These are phyloP conservation scores for Gonapodya prolifera DNA, from an alignment of 192 early-diverging fungal species.

Conservation along the genomic window DNA sequence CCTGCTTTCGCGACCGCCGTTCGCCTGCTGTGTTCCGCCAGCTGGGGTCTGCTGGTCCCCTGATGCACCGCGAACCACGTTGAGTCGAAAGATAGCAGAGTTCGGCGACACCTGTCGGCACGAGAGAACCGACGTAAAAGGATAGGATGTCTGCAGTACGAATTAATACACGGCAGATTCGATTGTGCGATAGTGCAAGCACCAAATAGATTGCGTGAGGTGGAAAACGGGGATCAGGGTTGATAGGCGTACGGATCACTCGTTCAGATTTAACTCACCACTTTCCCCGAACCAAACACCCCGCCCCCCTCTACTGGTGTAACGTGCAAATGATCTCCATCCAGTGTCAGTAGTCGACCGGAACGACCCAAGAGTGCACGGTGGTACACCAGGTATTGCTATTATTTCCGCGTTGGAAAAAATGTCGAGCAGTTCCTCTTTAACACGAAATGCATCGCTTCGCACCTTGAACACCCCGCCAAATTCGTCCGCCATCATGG, in stretches of 20 bases:
- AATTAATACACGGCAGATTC: background rate
- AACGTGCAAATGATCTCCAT: slow-evolving; percentile 85
- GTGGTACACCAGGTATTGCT: slow-evolving; percentile 75
- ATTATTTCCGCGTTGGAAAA: background rate
- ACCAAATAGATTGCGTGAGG: too few species aligned
- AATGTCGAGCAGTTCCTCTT: background rate
- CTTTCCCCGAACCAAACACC: slow-evolving; percentile 74
- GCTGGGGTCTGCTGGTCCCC: background rate
- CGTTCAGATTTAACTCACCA: too few species aligned
- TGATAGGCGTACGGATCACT: too few species aligned
- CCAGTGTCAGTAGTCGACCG: slow-evolving; percentile 80
- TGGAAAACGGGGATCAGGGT: too few species aligned
- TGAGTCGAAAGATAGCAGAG: slow-evolving; percentile 54
- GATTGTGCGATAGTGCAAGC: slow-evolving; percentile 5
- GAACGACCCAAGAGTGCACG: slow-evolving; percentile 77
- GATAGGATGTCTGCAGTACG: slow-evolving; percentile 36
- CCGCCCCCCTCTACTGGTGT: slow-evolving; percentile 68
- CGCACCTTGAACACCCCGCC: slow-evolving; percentile 35
- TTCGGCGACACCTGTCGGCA: slow-evolving; percentile 60
- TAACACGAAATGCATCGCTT: background rate
- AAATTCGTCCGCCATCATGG: slow-evolving; percentile 32
- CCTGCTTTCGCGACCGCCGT: slow-evolving; percentile 42
- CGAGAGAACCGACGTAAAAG: slow-evolving; percentile 42
- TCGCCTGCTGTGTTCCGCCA: background rate
- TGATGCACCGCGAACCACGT: slow-evolving; percentile 27